A percentile compares a stretch with the other conserved stretches of the same genome.
Conservation (phyloP, 2,329 filamentous ascomycete genomes). For the Zymoseptoria ardabiliae region DNA sequence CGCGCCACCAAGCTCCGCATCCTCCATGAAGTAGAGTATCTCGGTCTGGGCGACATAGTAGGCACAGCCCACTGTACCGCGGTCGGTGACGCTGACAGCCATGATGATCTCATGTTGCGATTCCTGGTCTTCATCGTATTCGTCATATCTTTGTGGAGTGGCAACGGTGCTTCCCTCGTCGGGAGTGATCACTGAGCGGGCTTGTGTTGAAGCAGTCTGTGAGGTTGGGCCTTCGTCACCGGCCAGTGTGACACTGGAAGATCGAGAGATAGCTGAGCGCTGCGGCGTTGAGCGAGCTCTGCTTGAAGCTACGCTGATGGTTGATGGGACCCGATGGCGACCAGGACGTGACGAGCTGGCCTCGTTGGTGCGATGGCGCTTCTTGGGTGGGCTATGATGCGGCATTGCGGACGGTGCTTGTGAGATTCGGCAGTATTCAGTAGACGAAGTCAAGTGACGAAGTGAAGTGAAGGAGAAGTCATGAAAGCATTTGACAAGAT, state of each 20-base stretch:
- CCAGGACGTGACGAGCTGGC: conserved; percentile 1
- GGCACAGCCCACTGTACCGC: conserved; percentile 69
- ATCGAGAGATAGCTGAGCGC: neutral
- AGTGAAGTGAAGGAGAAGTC: neutral
- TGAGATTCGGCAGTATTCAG: neutral
- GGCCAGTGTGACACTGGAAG: neutral
- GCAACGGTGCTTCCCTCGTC: conserved; percentile 7
- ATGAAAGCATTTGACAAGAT: neutral
- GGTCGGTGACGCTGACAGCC: conserved; percentile 68
- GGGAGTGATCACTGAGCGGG: neutral
- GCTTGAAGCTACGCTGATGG: neutral
- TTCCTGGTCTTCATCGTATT: conserved; percentile 33
- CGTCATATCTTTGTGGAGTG: conserved; percentile 6
- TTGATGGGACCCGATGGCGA: conserved; percentile 1
- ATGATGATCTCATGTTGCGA: conserved; percentile 64
- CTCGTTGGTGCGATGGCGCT: conserved; percentile 8
- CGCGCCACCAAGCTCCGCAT: conserved; percentile 61
- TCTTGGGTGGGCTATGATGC: conserved; percentile 4
- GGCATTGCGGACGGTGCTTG: conserved; percentile 4
- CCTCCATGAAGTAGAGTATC: conserved; percentile 67
- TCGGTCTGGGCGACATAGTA: conserved; percentile 70
- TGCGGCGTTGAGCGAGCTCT: neutral
- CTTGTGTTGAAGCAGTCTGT: neutral
- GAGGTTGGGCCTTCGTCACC: neutral
- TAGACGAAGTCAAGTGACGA: conserved; percentile 3